Evolutionary conservation across 768 basidiomycete genomes (phyloP).

Genomic region (Leccinum uliginosum): DNA sequence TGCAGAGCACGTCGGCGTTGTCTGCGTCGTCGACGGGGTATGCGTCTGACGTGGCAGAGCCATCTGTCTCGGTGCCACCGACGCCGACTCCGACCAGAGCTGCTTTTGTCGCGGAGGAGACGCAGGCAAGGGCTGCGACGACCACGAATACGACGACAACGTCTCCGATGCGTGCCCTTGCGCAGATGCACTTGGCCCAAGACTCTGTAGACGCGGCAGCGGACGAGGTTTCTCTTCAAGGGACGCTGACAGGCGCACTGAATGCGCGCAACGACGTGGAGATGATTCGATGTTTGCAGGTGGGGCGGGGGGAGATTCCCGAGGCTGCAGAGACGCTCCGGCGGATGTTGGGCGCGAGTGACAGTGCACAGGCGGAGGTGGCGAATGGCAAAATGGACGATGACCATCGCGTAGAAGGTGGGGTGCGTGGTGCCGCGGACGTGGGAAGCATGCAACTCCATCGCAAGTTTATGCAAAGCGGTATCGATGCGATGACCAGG

Average conservation of each 20-base stretch:
- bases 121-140: neutral
- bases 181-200: conserved; percentile 19
- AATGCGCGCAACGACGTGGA: conserved; percentile 15
- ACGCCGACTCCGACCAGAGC: conserved; percentile 14
- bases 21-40: neutral
- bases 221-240: conserved; percentile 22
- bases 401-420: neutral
- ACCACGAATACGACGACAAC: neutral
- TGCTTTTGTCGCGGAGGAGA: conserved; percentile 7
- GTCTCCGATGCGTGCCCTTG: conserved; percentile 11
- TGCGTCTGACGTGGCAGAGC: neutral
- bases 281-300: conserved; percentile 22
- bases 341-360: conserved; percentile 8
- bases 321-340: conserved; percentile 23
- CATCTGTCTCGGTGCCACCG: neutral
- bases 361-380: neutral
- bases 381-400: neutral
- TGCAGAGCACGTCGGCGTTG: neutral
- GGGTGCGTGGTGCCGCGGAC: neutral
- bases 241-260: conserved; percentile 14
- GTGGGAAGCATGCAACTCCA: conserved; percentile 30
- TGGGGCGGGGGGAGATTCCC: conserved; percentile 18
- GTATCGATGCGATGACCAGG: conserved; percentile 66
- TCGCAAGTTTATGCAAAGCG: conserved; percentile 65
- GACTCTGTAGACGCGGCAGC: conserved; percentile 20